These are phyloP conservation scores for Lasiodiplodia gonubiensis DNA, from an alignment of 2,329 filamentous ascomycete species.

Conservation along the genomic window DNA sequence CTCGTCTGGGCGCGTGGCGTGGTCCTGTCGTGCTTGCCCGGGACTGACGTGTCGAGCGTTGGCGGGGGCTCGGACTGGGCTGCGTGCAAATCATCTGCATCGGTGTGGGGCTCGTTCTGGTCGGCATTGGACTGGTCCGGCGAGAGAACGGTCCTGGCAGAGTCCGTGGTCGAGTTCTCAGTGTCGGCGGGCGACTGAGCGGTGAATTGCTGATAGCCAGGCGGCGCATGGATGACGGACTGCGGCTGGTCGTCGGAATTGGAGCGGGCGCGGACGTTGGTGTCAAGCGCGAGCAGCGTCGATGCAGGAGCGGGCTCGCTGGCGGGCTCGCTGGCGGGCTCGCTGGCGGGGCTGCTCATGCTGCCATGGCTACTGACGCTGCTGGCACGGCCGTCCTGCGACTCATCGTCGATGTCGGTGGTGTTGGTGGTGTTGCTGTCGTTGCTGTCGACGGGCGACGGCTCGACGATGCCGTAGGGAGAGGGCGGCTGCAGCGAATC, in stretches of 20 bases:
- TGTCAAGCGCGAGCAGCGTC: constrained; percentile 54
- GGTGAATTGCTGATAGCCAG: constrained; percentile 77
- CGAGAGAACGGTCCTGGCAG: constrained; percentile 45
- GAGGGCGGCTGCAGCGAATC: constrained; percentile 56
- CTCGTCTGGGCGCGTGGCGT: constrained; percentile 86
- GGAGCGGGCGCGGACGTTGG: constrained; percentile 51
- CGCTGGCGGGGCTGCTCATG: constrained; percentile 44
- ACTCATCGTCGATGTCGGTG: constrained; percentile 81
- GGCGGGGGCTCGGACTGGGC: constrained; percentile 31
- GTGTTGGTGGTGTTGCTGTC: constrained; percentile 80
- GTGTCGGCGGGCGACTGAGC: constrained; percentile 33
- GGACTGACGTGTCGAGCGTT: constrained; percentile 76
- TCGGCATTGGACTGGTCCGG: constrained; percentile 15
- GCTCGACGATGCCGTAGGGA: constrained; percentile 71
- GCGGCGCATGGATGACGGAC: constrained; percentile 89
- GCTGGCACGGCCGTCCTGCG: constrained; percentile 61
- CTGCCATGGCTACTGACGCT: constrained; percentile 40
- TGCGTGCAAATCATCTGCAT: constrained; percentile 3
- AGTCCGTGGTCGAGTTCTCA: constrained; percentile 29
- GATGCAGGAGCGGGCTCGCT: constrained; percentile 34
- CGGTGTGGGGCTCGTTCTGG: not conserved
- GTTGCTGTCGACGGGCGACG: constrained; percentile 84
- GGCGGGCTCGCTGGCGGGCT: constrained; percentile 35
- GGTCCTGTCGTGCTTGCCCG: constrained; percentile 68
- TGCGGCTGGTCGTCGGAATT: constrained; percentile 76